These are phyloP conservation scores for Fragilariopsis cylindrus DNA, from an alignment of 108 stramenopile genomes.

Conservation along the genomic window DNA sequence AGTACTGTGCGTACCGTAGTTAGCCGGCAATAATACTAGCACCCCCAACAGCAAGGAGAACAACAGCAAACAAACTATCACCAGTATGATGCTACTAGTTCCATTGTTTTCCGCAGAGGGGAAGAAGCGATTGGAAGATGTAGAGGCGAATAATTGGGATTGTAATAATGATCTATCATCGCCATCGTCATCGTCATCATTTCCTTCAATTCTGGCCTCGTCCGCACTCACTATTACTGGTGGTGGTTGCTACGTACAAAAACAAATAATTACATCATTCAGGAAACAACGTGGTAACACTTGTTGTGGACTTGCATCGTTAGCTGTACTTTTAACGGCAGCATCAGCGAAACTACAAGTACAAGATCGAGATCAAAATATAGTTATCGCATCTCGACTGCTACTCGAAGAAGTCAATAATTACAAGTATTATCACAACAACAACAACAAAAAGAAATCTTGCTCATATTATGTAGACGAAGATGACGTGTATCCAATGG, in stretches of 20 bases:
- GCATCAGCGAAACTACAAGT: not conserved
- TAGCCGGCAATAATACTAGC: no score
- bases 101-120: not conserved
- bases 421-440: no score
- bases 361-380: not conserved
- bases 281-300: not conserved
- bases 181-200: no score
- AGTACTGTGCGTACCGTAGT: no score
- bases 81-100: not conserved
- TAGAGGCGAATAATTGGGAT: not conserved
- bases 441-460: no score
- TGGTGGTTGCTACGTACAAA: not conserved
- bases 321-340: not conserved
- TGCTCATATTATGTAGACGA: not conserved
- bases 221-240: no score
- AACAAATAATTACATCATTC: not conserved
- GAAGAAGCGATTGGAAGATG: not conserved
- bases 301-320: not conserved
- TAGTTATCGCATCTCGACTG: not conserved
- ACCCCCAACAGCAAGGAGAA: no score
- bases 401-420: not conserved
- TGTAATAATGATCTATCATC: no score
- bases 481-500: not conserved
- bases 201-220: no score
- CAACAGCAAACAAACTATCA: no score